phyloP scores from a whole-genome alignment of 148 eudicot genomes.

The Chenopodium suecicum region DNA sequence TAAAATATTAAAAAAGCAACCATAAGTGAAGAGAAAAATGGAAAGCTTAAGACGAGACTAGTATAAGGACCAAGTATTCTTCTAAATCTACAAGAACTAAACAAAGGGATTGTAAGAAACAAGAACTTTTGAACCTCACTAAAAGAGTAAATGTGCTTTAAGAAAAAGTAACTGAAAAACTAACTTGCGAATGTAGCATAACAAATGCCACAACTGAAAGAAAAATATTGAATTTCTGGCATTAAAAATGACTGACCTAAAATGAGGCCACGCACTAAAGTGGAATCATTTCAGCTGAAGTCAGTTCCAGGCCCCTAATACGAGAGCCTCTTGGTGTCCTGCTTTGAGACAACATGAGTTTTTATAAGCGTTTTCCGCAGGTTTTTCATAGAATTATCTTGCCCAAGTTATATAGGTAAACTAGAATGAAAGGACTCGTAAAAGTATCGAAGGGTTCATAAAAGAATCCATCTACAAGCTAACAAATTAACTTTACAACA shows the following conservation, averaged over 20 bases:
- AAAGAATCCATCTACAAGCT: conserved; percentile 35
- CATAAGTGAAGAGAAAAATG: background rate
- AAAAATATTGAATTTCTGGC: conserved; percentile 42
- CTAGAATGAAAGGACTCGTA: conserved; percentile 66
- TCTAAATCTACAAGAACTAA: conserved; percentile 22
- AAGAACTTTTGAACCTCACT: conserved; percentile 27
- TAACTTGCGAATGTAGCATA: conserved; percentile 50
- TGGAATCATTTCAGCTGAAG: conserved; percentile 98
- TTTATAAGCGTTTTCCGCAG: conserved; percentile 60
- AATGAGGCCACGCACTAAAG: conserved; percentile 89
- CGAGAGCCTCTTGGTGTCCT: conserved; percentile 98
- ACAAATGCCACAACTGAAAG: conserved; percentile 56
- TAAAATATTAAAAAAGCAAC: background rate
- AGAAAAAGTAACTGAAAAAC: conserved; percentile 38
- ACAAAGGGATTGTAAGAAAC: conserved; percentile 20
- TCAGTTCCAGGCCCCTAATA: conserved; percentile 98
- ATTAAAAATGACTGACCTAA: conserved; percentile 89
- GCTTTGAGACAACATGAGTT: conserved; percentile 90
- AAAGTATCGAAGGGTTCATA: conserved; percentile 44
- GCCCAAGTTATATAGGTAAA: conserved; percentile 67
- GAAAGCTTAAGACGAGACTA: conserved; percentile 5
- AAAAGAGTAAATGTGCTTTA: conserved; percentile 34
- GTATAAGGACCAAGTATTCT: background rate
- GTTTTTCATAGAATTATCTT: conserved; percentile 39
- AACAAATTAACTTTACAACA: conserved; percentile 29